These are phyloP conservation scores for Clarkia xantiana DNA, from an alignment of 345 rosid species.

Conservation along the genomic window DNA sequence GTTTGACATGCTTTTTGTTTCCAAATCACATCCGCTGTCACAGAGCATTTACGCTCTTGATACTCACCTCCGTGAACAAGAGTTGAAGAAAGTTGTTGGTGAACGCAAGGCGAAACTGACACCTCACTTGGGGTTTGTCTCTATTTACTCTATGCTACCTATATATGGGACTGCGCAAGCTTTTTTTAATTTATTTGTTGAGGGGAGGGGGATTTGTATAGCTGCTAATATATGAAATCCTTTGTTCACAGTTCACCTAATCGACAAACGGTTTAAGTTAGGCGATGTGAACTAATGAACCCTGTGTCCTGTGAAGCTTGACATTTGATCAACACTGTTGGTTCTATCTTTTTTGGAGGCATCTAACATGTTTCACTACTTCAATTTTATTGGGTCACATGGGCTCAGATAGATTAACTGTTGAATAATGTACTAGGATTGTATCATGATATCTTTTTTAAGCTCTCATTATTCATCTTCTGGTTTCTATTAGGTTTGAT, in stretches of 20 bases:
- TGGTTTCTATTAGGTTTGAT: conserved; percentile 38
- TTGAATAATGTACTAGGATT: neutral
- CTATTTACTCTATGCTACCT: neutral
- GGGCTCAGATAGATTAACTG: neutral
- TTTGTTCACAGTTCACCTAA: no score
- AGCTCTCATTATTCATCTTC: conserved; percentile 5
- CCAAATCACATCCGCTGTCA: conserved; percentile 59
- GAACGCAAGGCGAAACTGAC: conserved; percentile 35
- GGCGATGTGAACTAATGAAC: no score
- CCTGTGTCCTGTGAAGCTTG: no score
- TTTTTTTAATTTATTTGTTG: neutral
- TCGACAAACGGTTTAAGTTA: no score
- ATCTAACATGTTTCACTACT: neutral
- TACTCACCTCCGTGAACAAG: conserved; percentile 30
- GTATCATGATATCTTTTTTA: neutral
- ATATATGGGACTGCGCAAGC: neutral
- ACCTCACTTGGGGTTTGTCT: conserved; percentile 67
- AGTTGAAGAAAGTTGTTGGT: conserved; percentile 27
- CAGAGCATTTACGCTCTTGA: conserved; percentile 60
- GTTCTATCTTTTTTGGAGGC: neutral
- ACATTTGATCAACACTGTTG: no score
- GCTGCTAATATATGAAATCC: no score
- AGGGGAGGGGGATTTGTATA: neutral
- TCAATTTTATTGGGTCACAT: neutral
- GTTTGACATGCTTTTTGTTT: conserved; percentile 72